Evolutionary conservation across 1,284 basidiomycete species (phyloP), one percentile per base, ranked within the genome.

Genomic region (Schizopora paradoxa): DNA sequence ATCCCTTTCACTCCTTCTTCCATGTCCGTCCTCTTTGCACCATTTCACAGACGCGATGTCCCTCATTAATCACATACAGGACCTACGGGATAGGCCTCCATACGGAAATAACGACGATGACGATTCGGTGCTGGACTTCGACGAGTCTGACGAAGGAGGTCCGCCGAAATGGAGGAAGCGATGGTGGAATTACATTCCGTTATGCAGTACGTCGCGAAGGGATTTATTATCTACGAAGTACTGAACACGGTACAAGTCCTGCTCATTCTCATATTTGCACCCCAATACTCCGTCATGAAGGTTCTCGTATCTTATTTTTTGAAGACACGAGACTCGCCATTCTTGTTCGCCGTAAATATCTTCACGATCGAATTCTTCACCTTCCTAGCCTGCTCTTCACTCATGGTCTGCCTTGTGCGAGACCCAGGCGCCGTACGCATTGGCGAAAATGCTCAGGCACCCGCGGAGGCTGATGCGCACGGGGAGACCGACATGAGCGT

Each of bases 261-360:
- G 10, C 56, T 87, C 14, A 40, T 72, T 22, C 61, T 87, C 39
- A 73, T 88, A 44, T 58, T 86, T 5, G 72, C 75, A 13, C 85
- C 86, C 5, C 86, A 86, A 37, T 85, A 85, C 3, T 87, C 85
- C 3, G 66, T 82, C 53, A 64, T 87, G 7, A 70, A 76, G 50
- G 66, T 87, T 37, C 74, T 87, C 18, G 68, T 81, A 44, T 73
- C 78, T 51, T 81, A 83, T 56, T 75, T 87, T 58, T 69, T 84
- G 32, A 66, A 69, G 40, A 74, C 73, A 6, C 63, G 79, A 5
- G 62, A 75, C 36, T 64, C 70, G 23, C 66, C 74, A 5, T 38
- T 65, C 10, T 57, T 64, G 31, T 80, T 84, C 52, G 40, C 67
- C 11, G 54, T 67, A 0, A 84, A 89, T 56, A 61, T 86, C 1